Evolutionary conservation across 768 basidiomycete species (phyloP).

Genomic region (Crassisporium funariophilum): DNA sequence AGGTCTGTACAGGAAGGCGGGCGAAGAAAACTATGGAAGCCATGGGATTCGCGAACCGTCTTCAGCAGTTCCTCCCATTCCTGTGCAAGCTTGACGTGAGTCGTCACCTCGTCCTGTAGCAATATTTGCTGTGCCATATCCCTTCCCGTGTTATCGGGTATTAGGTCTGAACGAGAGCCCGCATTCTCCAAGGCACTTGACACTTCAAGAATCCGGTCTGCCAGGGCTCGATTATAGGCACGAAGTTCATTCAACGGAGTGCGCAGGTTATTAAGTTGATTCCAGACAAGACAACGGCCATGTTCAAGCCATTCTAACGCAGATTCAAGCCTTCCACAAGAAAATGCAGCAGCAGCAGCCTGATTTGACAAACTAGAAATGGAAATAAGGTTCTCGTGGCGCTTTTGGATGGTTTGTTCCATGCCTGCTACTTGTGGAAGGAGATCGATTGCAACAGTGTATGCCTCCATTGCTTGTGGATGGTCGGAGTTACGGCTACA

Average conservation of each 20-base stretch:
- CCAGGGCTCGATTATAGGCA: conserved; percentile 9
- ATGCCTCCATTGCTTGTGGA: background rate
- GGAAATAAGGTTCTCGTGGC: background rate
- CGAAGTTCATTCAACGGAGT: conserved; percentile 24
- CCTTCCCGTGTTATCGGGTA: background rate
- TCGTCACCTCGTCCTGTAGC: conserved; percentile 15
- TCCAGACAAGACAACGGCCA: conserved; percentile 32
- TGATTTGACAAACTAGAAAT: background rate
- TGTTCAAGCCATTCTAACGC: conserved; percentile 38
- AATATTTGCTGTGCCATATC: conserved; percentile 5
- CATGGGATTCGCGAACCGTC: conserved; percentile 12
- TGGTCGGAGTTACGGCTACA: background rate
- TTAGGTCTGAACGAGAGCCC: conserved; percentile 1
- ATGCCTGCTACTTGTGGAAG: background rate
- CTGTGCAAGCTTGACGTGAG: conserved; percentile 17
- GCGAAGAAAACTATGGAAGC: conserved; percentile 23
- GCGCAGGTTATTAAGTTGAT: conserved; percentile 24
- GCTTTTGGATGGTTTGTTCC: background rate
- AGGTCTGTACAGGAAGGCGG: conserved; percentile 9
- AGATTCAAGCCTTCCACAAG: background rate
- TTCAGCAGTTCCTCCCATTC: conserved; percentile 19
- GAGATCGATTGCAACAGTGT: background rate
- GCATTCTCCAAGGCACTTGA: conserved; percentile 14
- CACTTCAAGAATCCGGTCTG: conserved; percentile 11
- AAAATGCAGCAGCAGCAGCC: background rate